phyloP scores from a whole-genome alignment of 495 filamentous ascomycete species.

The Astrothelium macrocarpum region DNA sequence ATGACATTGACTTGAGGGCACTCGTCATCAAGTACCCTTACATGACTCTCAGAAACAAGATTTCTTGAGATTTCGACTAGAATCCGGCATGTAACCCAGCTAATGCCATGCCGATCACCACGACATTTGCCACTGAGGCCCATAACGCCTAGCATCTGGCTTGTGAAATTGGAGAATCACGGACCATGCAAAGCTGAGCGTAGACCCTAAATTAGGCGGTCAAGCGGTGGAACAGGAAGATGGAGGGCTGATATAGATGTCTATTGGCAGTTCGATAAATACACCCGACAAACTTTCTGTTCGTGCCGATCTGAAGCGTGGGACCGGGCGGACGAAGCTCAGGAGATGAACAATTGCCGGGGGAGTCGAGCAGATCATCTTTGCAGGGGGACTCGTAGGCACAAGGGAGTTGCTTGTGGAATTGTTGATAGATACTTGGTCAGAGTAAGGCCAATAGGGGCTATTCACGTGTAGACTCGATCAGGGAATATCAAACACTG shows the following conservation, averaged over 20 bases:
- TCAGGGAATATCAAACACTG: neutral
- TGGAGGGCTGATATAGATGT: neutral
- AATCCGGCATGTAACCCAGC: neutral
- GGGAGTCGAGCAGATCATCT: neutral
- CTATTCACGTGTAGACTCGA: neutral
- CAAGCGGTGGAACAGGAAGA: neutral
- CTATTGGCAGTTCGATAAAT: neutral
- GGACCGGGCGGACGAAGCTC: neutral
- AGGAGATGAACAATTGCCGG: neutral
- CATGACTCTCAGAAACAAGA: neutral
- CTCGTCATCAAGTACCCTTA: neutral
- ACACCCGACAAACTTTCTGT: neutral
- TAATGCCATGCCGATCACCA: neutral
- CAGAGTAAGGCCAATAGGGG: neutral
- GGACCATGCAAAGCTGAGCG: neutral
- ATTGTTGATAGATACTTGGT: neutral
- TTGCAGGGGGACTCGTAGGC: neutral
- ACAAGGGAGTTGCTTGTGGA: neutral
- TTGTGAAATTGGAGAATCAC: neutral
- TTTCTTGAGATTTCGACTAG: neutral
- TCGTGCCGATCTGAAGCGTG: neutral
- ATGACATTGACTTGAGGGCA: neutral
- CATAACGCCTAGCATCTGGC: neutral
- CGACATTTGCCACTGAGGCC: neutral
- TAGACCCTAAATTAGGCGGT: neutral